Conservation (phyloP, 2,329 filamentous ascomycete genomes). For the Magnaporthales sp. region DNA sequence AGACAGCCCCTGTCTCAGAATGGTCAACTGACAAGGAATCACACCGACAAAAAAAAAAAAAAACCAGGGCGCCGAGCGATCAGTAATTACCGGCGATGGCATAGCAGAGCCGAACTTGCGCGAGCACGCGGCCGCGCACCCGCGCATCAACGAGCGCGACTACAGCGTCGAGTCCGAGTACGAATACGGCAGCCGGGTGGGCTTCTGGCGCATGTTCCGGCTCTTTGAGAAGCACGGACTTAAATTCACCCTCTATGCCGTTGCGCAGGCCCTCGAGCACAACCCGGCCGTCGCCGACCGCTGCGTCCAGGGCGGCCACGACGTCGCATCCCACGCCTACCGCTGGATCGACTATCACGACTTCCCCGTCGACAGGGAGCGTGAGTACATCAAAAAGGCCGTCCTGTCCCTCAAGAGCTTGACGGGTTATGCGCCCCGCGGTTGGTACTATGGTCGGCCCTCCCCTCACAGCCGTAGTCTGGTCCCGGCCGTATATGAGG, state of each 20-base stretch:
- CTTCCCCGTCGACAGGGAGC: constrained; percentile 9
- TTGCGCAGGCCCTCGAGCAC: constrained; percentile 10
- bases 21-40: neutral
- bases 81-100: constrained; percentile 21
- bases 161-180: constrained; percentile 12
- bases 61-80: constrained; percentile 20
- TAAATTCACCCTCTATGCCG: constrained; percentile 9
- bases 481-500: constrained; percentile 10
- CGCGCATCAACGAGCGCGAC: constrained; percentile 9
- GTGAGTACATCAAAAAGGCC: constrained; percentile 7
- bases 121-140: constrained; percentile 9
- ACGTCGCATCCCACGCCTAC: constrained; percentile 12
- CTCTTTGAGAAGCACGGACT: constrained; percentile 8
- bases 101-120: constrained; percentile 13
- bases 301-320: constrained; percentile 11
- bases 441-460: constrained; percentile 13
- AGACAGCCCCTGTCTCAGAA: neutral
- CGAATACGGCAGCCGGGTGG: constrained; percentile 12
- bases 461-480: constrained; percentile 10
- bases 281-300: constrained; percentile 9
- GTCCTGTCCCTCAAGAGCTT: constrained; percentile 8
- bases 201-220: constrained; percentile 12
- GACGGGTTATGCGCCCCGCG: constrained; percentile 10
- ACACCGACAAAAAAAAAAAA: no score
- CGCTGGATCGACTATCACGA: constrained; percentile 11